phyloP scores from a whole-genome alignment of 331 rosid genomes.

The Saraca asoca region DNA sequence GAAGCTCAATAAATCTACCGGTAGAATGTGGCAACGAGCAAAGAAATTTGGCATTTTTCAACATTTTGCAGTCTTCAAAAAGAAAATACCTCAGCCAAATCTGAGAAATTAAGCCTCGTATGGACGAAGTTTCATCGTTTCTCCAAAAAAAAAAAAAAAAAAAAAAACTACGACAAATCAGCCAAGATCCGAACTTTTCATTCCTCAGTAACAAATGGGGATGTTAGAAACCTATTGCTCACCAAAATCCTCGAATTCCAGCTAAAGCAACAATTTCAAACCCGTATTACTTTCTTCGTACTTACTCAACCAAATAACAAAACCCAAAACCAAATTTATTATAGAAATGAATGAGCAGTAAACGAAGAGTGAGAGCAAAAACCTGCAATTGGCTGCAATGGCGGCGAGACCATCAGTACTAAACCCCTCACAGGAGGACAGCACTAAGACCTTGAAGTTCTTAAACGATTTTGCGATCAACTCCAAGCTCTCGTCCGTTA shows the following conservation, averaged over 20 bases:
- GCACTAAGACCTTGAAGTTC: constrained; percentile 77
- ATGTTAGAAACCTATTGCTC: background rate
- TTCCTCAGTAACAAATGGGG: background rate
- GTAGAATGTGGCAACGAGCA: background rate
- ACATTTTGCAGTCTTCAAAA: constrained; percentile 9
- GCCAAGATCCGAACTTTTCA: constrained; percentile 23
- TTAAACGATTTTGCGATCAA: constrained; percentile 76
- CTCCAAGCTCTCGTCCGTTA: constrained; percentile 76
- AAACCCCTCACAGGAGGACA: constrained; percentile 82
- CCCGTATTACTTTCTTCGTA: background rate
- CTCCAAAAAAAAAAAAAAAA: too few relatives aligned
- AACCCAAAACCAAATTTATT: background rate
- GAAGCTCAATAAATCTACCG: background rate
- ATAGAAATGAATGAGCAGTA: background rate
- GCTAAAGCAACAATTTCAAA: background rate
- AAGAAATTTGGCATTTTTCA: background rate
- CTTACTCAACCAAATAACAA: background rate
- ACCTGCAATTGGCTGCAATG: constrained; percentile 98
- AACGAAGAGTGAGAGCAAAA: background rate
- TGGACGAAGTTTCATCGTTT: background rate
- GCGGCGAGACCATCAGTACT: constrained; percentile 79
- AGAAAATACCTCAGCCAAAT: constrained; percentile 15
- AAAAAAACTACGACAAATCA: background rate
- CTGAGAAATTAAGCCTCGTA: background rate
- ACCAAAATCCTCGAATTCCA: background rate